Percentiles rank a stretch among this genome's conserved stretches.
Conservation (phyloP, 805 yeast genomes). For the Zygotorulaspora chibaensis region DNA sequence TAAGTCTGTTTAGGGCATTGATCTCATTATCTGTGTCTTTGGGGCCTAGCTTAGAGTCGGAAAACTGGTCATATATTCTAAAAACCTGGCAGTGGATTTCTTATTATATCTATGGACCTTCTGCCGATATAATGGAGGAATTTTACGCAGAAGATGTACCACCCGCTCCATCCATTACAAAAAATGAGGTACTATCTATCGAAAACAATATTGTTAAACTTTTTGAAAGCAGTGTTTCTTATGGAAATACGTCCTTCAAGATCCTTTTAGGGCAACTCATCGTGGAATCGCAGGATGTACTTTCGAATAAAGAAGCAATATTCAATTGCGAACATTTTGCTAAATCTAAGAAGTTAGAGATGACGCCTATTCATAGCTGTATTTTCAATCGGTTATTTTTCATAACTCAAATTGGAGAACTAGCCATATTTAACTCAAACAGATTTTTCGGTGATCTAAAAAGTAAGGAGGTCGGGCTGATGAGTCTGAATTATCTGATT, state of each 20-base stretch:
- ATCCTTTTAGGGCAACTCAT: slow-evolving; percentile 47
- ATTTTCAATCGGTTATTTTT: slow-evolving; percentile 54
- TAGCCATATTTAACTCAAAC: slow-evolving; percentile 48
- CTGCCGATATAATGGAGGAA: slow-evolving; percentile 37
- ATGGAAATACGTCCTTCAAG: slow-evolving; percentile 47
- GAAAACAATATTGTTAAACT: slow-evolving; percentile 57
- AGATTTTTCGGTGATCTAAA: slow-evolving; percentile 40
- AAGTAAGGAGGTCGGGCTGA: slow-evolving; percentile 45
- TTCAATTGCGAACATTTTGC: not conserved
- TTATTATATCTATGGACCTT: slow-evolving; percentile 61
- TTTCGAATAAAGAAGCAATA: not conserved
- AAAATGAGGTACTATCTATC: slow-evolving; percentile 48
- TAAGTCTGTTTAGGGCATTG: slow-evolving; percentile 73
- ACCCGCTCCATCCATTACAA: slow-evolving; percentile 39
- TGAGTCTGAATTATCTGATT: slow-evolving; percentile 44
- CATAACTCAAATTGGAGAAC: slow-evolving; percentile 48
- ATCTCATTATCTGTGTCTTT: slow-evolving; percentile 71
- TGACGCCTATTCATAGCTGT: slow-evolving; percentile 34
- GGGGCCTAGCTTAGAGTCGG: slow-evolving; percentile 61
- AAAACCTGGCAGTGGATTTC: slow-evolving; percentile 76
- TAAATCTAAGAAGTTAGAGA: too few species aligned
- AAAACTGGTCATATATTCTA: slow-evolving; percentile 61
- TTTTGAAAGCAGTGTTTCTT: slow-evolving; percentile 56
- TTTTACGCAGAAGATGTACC: slow-evolving; percentile 40
- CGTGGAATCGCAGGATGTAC: slow-evolving; percentile 36